Evolutionary conservation across 345 rosid species (phyloP), one percentile per base, ranked within the genome.

Genomic region (Populus alba): DNA sequence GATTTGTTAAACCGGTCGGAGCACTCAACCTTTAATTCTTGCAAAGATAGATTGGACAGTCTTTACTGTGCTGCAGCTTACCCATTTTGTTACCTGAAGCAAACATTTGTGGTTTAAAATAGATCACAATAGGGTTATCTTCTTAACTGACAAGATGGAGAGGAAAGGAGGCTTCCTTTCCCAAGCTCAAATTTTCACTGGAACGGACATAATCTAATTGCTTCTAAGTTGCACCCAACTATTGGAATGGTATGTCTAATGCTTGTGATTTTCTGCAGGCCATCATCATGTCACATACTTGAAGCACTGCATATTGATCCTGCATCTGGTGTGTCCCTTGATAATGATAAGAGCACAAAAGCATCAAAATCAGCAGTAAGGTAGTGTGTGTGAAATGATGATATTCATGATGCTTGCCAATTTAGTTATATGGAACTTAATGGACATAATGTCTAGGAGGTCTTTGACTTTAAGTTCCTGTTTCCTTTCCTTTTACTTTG

Each of bases 251-350:
- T 59, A 29, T 87, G 67, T 77, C 89, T 91, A 82, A 91, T 79
- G 71, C 79, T 83, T 81, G n/a, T 85, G 68, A 23, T 89, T 73
- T 88, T 68, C 85, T 87, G 94, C 99, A 94, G 99, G 94, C 92
- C 90, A 80, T 85, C 92, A 70, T 85, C 91, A 47, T 92, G 93
- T 85, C 87, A 45, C 74, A 94, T 97, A 79, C 98, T 97, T 72
- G 99, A 94, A 88, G 99, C 99, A 45, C 83, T 97, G 81, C 95
- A 96, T 86, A 90, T 94, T 78, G 98, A 96, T 85, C 99, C 99
- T 80, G 99, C 98, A 51, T 90, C 98, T 79, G 98, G 97, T 84
- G 86, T 91, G 53, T 87, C 97, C 43, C 86, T 90, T 74, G 98
- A 92, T 65, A 94, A 90, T 83, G 97, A 92, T 73, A 96, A 91